Percentiles rank a stretch among this genome's conserved stretches.
Conservation (phyloP, 805 yeast genomes). For the Maudiozyma bulderi region DNA sequence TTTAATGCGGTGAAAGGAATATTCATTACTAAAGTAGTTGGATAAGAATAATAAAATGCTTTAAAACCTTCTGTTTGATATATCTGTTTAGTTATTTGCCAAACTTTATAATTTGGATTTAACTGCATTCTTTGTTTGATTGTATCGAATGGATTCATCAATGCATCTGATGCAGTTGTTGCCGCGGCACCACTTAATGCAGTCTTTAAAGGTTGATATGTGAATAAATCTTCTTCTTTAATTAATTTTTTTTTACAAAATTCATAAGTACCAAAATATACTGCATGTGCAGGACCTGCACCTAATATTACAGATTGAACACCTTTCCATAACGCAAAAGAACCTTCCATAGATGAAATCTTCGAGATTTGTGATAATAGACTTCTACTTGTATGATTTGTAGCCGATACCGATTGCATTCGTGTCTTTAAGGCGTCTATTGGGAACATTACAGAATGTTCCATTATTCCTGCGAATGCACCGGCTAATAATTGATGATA, state of each 20-base stretch:
- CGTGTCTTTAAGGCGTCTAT: slow-evolving; percentile 91
- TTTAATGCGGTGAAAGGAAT: slow-evolving; percentile 93
- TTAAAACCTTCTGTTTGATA: slow-evolving; percentile 56
- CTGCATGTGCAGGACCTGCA: slow-evolving; percentile 98
- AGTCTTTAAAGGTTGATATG: slow-evolving; percentile 70
- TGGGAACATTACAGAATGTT: slow-evolving; percentile 96
- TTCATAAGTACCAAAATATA: slow-evolving; percentile 90
- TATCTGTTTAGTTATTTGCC: slow-evolving; percentile 32
- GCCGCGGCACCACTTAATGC: slow-evolving; percentile 89
- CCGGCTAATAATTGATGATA: slow-evolving; percentile 87
- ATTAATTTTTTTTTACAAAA: slow-evolving; percentile 40
- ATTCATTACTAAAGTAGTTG: slow-evolving; percentile 86
- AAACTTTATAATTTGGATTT: slow-evolving; percentile 16
- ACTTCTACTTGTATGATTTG: background rate
- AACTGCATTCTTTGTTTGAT: slow-evolving; percentile 92
- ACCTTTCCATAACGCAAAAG: slow-evolving; percentile 86
- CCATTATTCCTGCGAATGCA: slow-evolving; percentile 99
- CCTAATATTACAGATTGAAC: slow-evolving; percentile 86
- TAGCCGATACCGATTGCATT: slow-evolving; percentile 48
- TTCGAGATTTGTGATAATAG: slow-evolving; percentile 63
- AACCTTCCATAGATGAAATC: slow-evolving; percentile 81
- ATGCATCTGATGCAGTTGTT: slow-evolving; percentile 82
- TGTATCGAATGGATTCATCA: slow-evolving; percentile 97
- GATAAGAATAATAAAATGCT: slow-evolving; percentile 88
- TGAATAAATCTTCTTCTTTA: slow-evolving; percentile 23